Percentiles rank a stretch among this genome's conserved stretches.
phyloP scores from a whole-genome alignment of 2,329 filamentous ascomycete species.

The Sphaerostilbella broomeana region DNA sequence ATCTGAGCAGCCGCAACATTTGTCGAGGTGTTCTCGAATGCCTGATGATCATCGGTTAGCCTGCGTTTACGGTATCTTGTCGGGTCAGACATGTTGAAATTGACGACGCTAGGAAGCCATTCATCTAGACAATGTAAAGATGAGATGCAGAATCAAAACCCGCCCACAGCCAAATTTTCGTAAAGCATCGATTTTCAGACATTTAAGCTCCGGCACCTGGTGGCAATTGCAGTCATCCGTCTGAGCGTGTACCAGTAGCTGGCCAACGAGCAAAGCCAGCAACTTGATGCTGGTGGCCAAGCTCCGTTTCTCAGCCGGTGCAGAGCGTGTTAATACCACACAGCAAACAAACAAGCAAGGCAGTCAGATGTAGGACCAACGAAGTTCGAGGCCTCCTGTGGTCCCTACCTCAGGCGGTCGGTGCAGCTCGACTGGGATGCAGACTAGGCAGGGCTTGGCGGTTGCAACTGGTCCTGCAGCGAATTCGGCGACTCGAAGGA shows the following conservation, averaged over 20 bases:
- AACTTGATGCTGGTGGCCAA: no score
- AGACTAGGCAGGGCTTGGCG: no score
- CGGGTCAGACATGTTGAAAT: slow-evolving; percentile 4
- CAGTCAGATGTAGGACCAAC: slow-evolving; percentile 6
- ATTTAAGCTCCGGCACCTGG: slow-evolving; percentile 4
- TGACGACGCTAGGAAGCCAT: background rate
- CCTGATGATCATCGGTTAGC: slow-evolving; percentile 48
- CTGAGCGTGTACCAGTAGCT: no score
- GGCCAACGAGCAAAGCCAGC: no score
- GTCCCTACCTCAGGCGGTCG: background rate
- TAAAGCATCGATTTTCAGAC: background rate
- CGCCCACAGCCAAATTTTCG: background rate
- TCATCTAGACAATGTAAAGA: background rate
- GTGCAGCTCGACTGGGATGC: background rate
- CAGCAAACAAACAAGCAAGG: background rate
- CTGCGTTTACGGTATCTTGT: background rate
- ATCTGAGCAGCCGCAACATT: slow-evolving; percentile 97
- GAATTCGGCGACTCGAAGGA: background rate
- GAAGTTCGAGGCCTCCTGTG: background rate
- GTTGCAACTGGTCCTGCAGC: no score
- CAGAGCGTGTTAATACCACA: slow-evolving; percentile 2
- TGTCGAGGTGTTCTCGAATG: slow-evolving; percentile 98
- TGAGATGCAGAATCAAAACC: background rate
- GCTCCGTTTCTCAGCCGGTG: slow-evolving; percentile 1
- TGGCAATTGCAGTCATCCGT: slow-evolving; percentile 6